Percentiles rank a stretch among this genome's conserved stretches.
These are phyloP conservation scores for Globisporangium paddicum DNA, from an alignment of 352 stramenopile genomes.

Conservation along the genomic window DNA sequence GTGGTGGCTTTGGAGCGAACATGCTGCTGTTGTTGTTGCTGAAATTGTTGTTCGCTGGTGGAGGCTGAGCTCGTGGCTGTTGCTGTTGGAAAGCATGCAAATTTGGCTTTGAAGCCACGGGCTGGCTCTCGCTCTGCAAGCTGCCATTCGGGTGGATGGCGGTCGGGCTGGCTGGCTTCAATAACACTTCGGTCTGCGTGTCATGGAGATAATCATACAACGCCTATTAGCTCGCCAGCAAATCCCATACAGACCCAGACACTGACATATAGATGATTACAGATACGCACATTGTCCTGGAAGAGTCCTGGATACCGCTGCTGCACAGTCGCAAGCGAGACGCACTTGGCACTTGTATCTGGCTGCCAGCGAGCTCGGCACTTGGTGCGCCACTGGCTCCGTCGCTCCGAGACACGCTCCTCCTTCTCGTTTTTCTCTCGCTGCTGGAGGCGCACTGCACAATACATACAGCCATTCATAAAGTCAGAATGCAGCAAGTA, in stretches of 20 bases:
- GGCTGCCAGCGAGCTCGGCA: conserved; percentile 31
- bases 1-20: conserved; percentile 4
- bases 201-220: background rate
- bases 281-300: conserved; percentile 19
- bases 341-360: conserved; percentile 12
- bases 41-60: background rate
- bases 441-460: conserved; percentile 27
- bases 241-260: background rate
- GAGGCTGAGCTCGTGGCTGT: background rate
- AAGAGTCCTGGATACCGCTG: conserved; percentile 41
- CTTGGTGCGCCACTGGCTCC: conserved; percentile 29
- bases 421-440: conserved; percentile 15
- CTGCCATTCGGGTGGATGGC: background rate
- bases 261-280: background rate
- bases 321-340: conserved; percentile 33
- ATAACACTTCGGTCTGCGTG: conserved; percentile 3
- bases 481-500: background rate
- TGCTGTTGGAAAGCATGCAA: background rate
- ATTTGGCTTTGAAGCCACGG: background rate
- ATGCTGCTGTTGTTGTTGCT: background rate
- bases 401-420: conserved; percentile 26
- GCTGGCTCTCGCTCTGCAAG: background rate
- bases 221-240: background rate
- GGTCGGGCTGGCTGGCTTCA: background rate
- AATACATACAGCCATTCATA: background rate